A percentile compares a stretch with the other conserved stretches of the same genome.
phyloP scores from a whole-genome alignment of 306 rosid genomes.

The Vigna unguiculata region DNA sequence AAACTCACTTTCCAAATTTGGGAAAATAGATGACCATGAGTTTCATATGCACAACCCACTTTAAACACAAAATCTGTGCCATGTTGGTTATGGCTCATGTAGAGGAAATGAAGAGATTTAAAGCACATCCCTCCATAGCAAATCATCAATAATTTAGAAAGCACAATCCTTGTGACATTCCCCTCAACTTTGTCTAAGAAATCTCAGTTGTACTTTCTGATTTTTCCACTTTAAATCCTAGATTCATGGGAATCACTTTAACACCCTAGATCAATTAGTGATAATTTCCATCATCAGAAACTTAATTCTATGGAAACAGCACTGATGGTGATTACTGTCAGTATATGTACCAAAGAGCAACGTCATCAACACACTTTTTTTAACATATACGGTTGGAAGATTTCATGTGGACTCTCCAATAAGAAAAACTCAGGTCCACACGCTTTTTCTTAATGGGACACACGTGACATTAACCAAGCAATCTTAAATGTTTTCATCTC shows the following conservation, averaged over 20 bases:
- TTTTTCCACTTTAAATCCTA: neutral
- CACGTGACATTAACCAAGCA: neutral
- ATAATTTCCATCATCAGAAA: neutral
- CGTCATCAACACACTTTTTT: conserved; percentile 3
- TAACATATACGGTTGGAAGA: neutral
- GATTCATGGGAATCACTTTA: neutral
- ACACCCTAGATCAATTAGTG: neutral
- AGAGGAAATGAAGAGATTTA: conserved; percentile 31
- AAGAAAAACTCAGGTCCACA: neutral
- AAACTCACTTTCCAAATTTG: conserved; percentile 37
- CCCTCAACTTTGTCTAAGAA: neutral
- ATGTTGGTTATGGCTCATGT: conserved; percentile 32
- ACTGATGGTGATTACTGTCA: neutral
- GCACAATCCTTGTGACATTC: conserved; percentile 48
- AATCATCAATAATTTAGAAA: conserved; percentile 27
- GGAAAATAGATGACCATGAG: conserved; percentile 35
- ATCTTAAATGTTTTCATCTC: neutral
- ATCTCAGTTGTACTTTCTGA: neutral
- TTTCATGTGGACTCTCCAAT: neutral
- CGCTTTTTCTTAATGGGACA: neutral
- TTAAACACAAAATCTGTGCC: conserved; percentile 41
- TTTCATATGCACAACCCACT: conserved; percentile 49
- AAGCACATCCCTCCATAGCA: neutral
- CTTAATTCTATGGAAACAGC: conserved; percentile 8
- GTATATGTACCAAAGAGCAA: neutral